A percentile compares a stretch with the other conserved stretches of the same genome.
Conservation (phyloP, 2,329 filamentous ascomycete species). For the Sordariomycetes sp. region DNA sequence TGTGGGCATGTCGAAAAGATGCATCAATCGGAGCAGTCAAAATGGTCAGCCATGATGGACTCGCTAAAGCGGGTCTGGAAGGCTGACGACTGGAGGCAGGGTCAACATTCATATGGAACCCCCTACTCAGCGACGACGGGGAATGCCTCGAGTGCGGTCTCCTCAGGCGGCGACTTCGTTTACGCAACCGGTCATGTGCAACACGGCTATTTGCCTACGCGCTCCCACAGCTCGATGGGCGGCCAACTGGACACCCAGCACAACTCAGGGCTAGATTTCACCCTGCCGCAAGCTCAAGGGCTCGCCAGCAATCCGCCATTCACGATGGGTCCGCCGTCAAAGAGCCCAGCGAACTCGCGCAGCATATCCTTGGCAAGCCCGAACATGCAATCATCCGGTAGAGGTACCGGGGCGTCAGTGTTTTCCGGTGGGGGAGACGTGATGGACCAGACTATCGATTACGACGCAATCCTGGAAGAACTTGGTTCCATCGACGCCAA, state of each 20-base stretch:
- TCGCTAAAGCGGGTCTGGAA: conserved; percentile 17
- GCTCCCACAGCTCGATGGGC: too few relatives aligned
- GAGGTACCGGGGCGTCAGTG: neutral
- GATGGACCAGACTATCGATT: conserved; percentile 23
- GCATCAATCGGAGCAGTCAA: conserved; percentile 20
- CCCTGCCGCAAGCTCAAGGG: neutral
- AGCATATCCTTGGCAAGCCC: neutral
- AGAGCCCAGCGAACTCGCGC: neutral
- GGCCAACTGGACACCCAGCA: neutral
- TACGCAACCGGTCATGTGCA: neutral
- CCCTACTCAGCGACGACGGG: neutral
- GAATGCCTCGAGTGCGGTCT: neutral
- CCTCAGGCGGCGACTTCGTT: neutral
- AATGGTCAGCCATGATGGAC: conserved; percentile 18
- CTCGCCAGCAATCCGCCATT: neutral
- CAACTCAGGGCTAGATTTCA: neutral
- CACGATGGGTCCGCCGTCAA: neutral
- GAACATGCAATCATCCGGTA: neutral
- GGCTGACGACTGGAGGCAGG: neutral
- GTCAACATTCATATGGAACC: neutral
- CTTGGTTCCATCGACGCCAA: conserved; percentile 40
- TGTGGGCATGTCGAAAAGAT: conserved; percentile 18
- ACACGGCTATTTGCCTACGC: neutral
- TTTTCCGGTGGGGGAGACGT: neutral
- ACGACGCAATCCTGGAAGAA: conserved; percentile 43